phyloP scores from a whole-genome alignment of 352 stramenopile species.

The Globisporangium uncinulatum region DNA sequence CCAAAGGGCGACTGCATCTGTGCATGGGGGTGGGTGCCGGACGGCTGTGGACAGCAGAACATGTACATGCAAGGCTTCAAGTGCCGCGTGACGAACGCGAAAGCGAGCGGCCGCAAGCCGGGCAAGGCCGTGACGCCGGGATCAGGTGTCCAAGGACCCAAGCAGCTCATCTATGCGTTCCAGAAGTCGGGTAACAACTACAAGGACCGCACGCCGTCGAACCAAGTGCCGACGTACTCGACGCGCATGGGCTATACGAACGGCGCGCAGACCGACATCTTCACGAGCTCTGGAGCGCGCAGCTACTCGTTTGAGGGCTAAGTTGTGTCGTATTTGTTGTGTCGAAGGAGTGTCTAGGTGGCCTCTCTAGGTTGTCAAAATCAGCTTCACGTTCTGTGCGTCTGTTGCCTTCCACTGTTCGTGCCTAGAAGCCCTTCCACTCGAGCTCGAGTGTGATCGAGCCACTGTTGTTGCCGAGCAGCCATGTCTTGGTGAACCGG shows the following conservation, averaged over 20 bases:
- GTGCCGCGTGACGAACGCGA: slow-evolving; percentile 1
- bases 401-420: not conserved
- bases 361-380: too few relatives aligned
- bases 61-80: slow-evolving; percentile 5
- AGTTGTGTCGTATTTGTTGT: not conserved
- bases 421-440: slow-evolving; percentile 32
- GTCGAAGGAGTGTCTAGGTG: not conserved
- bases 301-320: too few relatives aligned
- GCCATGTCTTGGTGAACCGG: slow-evolving; percentile 25
- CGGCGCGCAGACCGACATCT: slow-evolving; percentile 4
- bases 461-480: slow-evolving; percentile 29
- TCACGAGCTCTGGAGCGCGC: not conserved
- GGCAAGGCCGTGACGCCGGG: not conserved
- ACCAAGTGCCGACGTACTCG: slow-evolving; percentile 4
- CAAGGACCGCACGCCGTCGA: not conserved
- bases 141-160: not conserved
- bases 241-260: not conserved
- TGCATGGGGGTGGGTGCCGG: slow-evolving; percentile 1
- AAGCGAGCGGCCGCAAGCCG: not conserved
- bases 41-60: slow-evolving; percentile 1
- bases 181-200: slow-evolving; percentile 3
- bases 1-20: slow-evolving; percentile 1
- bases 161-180: slow-evolving; percentile 6
- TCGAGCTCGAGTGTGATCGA: slow-evolving; percentile 34
- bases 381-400: too few relatives aligned